A percentile compares a stretch with the other conserved stretches of the same genome.
Evolutionary conservation across 805 yeast genomes (phyloP).

Genomic region (Huiozyma sinensis): DNA sequence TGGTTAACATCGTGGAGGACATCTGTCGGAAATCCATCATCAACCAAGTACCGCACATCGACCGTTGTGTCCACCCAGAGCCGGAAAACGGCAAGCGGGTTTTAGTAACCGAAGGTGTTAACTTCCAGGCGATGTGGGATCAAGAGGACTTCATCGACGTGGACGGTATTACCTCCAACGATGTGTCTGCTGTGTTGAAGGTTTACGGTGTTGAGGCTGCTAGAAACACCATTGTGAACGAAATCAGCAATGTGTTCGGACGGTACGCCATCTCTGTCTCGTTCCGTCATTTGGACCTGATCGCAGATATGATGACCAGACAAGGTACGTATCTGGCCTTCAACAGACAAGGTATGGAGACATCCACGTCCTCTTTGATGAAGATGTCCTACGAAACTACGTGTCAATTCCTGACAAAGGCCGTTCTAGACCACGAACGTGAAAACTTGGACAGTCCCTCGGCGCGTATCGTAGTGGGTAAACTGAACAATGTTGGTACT

Average conservation of each 20-base stretch:
- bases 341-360: conserved; percentile 96
- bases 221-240: conserved; percentile 91
- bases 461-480: conserved; percentile 87
- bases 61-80: conserved; percentile 81
- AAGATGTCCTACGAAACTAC: conserved; percentile 99
- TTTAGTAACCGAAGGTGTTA: conserved; percentile 94
- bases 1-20: conserved; percentile 94
- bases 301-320: conserved; percentile 98
- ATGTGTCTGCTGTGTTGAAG: conserved; percentile 76
- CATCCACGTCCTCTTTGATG: conserved; percentile 90
- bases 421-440: conserved; percentile 83
- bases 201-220: conserved; percentile 99
- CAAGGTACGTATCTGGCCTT: conserved; percentile 95
- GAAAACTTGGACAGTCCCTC: conserved; percentile 88
- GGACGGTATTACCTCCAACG: conserved; percentile 83
- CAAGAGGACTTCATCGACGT: conserved; percentile 89
- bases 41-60: conserved; percentile 82
- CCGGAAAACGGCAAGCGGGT: conserved; percentile 62
- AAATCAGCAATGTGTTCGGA: conserved; percentile 89
- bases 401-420: conserved; percentile 92
- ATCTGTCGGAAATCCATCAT: conserved; percentile 85
- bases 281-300: conserved; percentile 85
- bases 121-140: conserved; percentile 96
- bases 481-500: conserved; percentile 84
- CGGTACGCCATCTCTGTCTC: conserved; percentile 93